Percentiles rank a stretch among this genome's conserved stretches.
Evolutionary conservation across 192 early-diverging fungal species (phyloP).

Genomic region (Geranomyces variabilis): DNA sequence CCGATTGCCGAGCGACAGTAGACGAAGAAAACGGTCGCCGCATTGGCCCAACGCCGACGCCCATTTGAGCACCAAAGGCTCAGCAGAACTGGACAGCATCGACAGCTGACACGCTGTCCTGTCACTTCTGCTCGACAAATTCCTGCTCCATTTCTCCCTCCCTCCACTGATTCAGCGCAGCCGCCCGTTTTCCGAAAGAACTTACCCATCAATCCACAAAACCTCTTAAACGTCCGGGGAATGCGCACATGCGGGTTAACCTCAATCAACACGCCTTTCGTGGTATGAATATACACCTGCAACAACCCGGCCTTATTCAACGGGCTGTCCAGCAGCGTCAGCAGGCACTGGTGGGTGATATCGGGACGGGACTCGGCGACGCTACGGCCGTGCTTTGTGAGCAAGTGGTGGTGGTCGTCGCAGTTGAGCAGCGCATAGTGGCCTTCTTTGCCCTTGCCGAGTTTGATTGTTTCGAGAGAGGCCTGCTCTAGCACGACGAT

Average conservation of each 20-base stretch:
- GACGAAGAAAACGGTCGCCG: too few relatives aligned
- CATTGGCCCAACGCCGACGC: too few relatives aligned
- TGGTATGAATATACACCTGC: constrained; percentile 97
- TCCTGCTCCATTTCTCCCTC: too few relatives aligned
- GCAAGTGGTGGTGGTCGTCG: constrained; percentile 89
- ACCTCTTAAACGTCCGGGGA: constrained; percentile 99
- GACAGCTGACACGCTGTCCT: too few relatives aligned
- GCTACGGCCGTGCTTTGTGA: constrained; percentile 83
- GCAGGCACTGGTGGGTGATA: constrained; percentile 96
- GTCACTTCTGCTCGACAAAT: too few relatives aligned
- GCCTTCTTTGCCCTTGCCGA: constrained; percentile 67
- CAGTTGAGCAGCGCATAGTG: constrained; percentile 91
- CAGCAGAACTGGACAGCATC: too few relatives aligned
- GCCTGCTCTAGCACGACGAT: constrained; percentile 94
- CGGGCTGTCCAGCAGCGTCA: constrained; percentile 95
- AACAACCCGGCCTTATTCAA: constrained; percentile 98
- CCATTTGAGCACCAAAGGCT: too few relatives aligned
- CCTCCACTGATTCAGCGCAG: too few relatives aligned
- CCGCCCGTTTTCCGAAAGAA: background rate
- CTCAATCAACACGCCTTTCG: constrained; percentile 94
- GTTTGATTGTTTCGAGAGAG: constrained; percentile 89
- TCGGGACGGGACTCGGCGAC: constrained; percentile 86
- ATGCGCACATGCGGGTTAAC: constrained; percentile 97
- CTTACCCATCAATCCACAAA: constrained; percentile 94
- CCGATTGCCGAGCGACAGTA: background rate